These are phyloP conservation scores for Myriosclerotinia duriaeana DNA, from an alignment of 2,329 filamentous ascomycete species.

Conservation along the genomic window DNA sequence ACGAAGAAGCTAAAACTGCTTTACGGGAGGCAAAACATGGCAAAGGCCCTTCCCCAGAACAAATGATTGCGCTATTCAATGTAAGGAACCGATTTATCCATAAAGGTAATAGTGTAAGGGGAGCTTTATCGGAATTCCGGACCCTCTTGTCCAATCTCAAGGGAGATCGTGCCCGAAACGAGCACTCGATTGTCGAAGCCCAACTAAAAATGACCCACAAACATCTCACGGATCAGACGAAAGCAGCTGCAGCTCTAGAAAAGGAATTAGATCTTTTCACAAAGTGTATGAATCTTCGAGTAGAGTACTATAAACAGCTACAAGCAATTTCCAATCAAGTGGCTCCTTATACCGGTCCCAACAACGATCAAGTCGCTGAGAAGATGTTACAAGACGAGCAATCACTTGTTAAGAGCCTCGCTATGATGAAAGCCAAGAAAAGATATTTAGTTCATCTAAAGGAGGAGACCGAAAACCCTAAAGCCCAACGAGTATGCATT, in stretches of 20 bases:
- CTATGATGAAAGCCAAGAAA: constrained; percentile 66
- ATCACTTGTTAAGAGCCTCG: constrained; percentile 56
- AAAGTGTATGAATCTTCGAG: constrained; percentile 75
- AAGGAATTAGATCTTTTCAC: constrained; percentile 76
- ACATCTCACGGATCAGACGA: constrained; percentile 52
- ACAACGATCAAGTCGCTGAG: constrained; percentile 34
- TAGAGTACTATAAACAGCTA: constrained; percentile 88
- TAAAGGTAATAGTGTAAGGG: constrained; percentile 62
- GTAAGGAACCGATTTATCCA: constrained; percentile 52
- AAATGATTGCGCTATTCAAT: constrained; percentile 53
- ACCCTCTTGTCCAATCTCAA: constrained; percentile 60
- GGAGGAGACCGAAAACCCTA: constrained; percentile 50
- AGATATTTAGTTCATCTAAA: constrained; percentile 60
- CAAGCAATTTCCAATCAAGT: constrained; percentile 91
- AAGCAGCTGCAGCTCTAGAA: constrained; percentile 52
- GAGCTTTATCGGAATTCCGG: constrained; percentile 68
- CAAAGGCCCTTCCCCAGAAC: constrained; percentile 70
- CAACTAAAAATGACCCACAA: constrained; percentile 62
- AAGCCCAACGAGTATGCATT: constrained; percentile 70
- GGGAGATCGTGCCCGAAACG: constrained; percentile 59
- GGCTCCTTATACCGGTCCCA: constrained; percentile 63
- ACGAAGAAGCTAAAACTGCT: constrained; percentile 63
- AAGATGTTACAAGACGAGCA: constrained; percentile 60
- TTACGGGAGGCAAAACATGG: constrained; percentile 59
- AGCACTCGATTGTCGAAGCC: constrained; percentile 62